Evolutionary conservation across 768 basidiomycete species (phyloP).

Genomic region (Lactifluus hygrophoroides): DNA sequence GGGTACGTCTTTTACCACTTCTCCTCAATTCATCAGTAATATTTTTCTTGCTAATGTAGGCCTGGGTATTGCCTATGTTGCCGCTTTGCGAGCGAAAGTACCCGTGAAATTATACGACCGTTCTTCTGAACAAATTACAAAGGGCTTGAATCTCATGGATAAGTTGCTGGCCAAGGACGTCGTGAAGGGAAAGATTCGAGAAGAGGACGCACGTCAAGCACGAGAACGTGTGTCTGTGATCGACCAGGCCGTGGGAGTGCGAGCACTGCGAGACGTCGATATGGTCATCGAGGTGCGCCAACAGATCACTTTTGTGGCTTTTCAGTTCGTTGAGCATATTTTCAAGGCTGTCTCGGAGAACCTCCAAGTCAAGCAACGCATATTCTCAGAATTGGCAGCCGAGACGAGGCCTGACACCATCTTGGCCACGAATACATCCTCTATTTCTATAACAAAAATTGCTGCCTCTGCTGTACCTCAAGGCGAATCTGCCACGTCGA

Average conservation of each 20-base stretch:
- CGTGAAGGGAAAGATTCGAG: slow-evolving; percentile 64
- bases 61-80: slow-evolving; percentile 83
- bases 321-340: neutral
- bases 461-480: slow-evolving; percentile 67
- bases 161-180: slow-evolving; percentile 86
- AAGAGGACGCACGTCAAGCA: slow-evolving; percentile 65
- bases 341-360: slow-evolving; percentile 80
- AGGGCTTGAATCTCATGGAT: slow-evolving; percentile 68
- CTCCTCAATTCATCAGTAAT: neutral
- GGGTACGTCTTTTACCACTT: slow-evolving; percentile 29
- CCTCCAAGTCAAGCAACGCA: slow-evolving; percentile 62
- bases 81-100: slow-evolving; percentile 77
- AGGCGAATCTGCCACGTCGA: slow-evolving; percentile 49
- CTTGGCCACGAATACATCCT: slow-evolving; percentile 88
- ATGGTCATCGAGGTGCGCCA: slow-evolving; percentile 78
- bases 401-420: slow-evolving; percentile 67
- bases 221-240: slow-evolving; percentile 56
- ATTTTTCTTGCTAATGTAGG: slow-evolving; percentile 32
- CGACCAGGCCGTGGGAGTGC: slow-evolving; percentile 38
- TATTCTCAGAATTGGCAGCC: slow-evolving; percentile 65
- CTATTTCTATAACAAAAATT: slow-evolving; percentile 91
- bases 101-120: slow-evolving; percentile 82
- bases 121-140: slow-evolving; percentile 62
- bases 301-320: neutral
- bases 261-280: slow-evolving; percentile 68